Evolutionary conservation across 345 rosid species (phyloP).

Genomic region (Salix suchowensis): DNA sequence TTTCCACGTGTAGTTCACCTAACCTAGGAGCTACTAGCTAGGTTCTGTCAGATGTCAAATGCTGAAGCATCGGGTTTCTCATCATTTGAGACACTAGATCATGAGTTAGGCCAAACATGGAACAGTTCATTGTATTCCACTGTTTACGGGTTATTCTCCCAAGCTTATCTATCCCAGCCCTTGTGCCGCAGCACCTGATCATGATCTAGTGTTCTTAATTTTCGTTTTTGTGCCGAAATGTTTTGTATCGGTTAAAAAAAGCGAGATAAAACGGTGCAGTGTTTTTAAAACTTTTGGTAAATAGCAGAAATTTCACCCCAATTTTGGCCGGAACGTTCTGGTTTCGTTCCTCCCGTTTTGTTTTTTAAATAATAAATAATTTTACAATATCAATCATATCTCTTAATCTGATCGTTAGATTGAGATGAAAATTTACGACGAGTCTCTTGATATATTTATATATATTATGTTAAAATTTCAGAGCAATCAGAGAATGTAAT

Average conservation of each 20-base stretch:
- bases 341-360: no score
- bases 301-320: accelerated
- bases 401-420: no score
- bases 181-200: neutral
- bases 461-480: no score
- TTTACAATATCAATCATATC: no score
- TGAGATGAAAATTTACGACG: no score
- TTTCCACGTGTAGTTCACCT: constrained; percentile 86
- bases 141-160: constrained; percentile 1
- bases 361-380: no score
- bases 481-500: no score
- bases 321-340: accelerated
- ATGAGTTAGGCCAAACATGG: constrained; percentile 48
- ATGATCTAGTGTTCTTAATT: neutral
- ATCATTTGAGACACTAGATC: constrained; percentile 23
- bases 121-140: constrained; percentile 8
- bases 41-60: constrained; percentile 46
- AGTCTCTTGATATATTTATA: no score
- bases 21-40: constrained; percentile 33
- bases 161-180: neutral
- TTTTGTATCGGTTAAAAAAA: no score
- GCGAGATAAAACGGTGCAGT: accelerated
- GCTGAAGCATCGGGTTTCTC: constrained; percentile 34
- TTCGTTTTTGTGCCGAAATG: no score
- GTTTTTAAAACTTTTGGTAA: no score